Conservation (phyloP, 768 basidiomycete species). For the Termitomyces sp. region DNA sequence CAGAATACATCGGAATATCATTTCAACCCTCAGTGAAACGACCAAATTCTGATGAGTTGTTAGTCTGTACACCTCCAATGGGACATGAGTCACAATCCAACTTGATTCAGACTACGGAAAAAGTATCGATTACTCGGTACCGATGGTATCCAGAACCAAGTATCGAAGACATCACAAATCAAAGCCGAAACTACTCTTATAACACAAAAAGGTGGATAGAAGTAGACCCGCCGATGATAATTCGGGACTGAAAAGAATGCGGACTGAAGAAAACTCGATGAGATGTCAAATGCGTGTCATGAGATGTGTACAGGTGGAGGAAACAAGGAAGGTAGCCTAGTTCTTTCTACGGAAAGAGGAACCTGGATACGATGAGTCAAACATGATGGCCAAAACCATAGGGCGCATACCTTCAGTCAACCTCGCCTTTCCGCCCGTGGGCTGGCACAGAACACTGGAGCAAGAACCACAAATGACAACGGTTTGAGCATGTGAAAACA, state of each 20-base stretch:
- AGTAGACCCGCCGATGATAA: conserved; percentile 5
- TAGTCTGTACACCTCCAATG: not conserved
- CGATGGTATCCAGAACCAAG: conserved; percentile 2
- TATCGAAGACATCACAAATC: conserved; percentile 4
- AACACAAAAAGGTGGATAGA: conserved; percentile 3
- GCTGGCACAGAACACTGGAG: conserved; percentile 93
- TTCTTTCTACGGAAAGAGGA: conserved; percentile 98
- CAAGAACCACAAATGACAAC: conserved; percentile 93
- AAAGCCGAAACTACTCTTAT: conserved; percentile 5
- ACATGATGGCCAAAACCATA: conserved; percentile 1
- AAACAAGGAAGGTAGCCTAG: conserved; percentile 32
- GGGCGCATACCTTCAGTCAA: conserved; percentile 86
- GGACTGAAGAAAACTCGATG: conserved; percentile 1
- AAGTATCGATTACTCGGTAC: conserved; percentile 1
- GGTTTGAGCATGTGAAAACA: conserved; percentile 99
- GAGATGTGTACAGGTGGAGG: conserved; percentile 13
- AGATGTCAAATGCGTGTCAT: conserved; percentile 2
- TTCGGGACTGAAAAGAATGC: conserved; percentile 1
- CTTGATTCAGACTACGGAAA: not conserved
- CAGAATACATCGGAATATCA: not conserved
- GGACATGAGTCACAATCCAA: not conserved
- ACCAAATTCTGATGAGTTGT: not conserved
- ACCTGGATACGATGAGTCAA: conserved; percentile 41
- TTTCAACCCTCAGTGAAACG: no score
- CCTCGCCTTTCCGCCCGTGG: conserved; percentile 96